A percentile compares a stretch with the other conserved stretches of the same genome.
Conservation (phyloP, 169 alveolate genomes). For the Plasmodium gaboni region DNA sequence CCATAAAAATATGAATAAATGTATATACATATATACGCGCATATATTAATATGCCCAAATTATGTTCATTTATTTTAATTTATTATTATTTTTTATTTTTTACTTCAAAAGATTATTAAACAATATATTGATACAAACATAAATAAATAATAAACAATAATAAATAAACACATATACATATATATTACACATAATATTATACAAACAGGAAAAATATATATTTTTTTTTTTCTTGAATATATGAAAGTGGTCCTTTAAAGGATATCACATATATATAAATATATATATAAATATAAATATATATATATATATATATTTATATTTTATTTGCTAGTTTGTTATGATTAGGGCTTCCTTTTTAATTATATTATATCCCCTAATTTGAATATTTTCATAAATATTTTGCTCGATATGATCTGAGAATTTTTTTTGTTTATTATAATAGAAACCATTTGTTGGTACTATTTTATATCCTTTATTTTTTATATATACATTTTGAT, state of each 20-base stretch:
- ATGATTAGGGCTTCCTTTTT: conserved; percentile 41
- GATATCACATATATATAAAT: neutral
- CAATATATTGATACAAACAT: too few relatives aligned
- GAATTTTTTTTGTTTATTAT: neutral
- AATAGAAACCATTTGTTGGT: too few relatives aligned
- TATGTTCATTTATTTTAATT: neutral
- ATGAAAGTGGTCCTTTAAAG: too few relatives aligned
- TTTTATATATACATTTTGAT: conserved; percentile 33
- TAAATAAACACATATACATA: too few relatives aligned
- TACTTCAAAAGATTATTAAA: neutral
- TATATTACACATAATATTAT: too few relatives aligned
- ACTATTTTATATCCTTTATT: conserved; percentile 52
- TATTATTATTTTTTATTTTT: conserved; percentile 34
- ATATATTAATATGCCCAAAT: neutral
- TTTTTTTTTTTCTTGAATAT: too few relatives aligned
- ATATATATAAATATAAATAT: neutral
- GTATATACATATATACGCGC: neutral
- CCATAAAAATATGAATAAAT: neutral
- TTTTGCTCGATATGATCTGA: neutral
- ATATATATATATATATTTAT: neutral
- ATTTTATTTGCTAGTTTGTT: neutral
- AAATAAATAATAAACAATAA: too few relatives aligned
- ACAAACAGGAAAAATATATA: too few relatives aligned
- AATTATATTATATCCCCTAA: conserved; percentile 45
- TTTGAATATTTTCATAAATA: conserved; percentile 1